phyloP scores from a whole-genome alignment of 2,329 filamentous ascomycete species.

The Leptoxyphium fumago region DNA sequence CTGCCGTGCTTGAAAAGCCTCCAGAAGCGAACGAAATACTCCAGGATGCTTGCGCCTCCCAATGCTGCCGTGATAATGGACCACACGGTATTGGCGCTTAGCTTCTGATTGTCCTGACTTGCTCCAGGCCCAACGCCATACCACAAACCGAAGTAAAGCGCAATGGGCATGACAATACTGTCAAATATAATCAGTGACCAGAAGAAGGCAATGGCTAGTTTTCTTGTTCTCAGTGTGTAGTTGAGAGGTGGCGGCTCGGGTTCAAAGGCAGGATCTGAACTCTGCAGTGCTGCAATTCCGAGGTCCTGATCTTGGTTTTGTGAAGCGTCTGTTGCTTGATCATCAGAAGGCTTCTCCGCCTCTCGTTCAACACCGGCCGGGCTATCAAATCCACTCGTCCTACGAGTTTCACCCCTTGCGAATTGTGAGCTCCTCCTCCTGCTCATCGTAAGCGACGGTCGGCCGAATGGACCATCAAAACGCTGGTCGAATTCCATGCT shows the following conservation, averaged over 20 bases:
- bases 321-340: background rate
- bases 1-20: conserved; percentile 37
- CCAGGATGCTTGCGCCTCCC: conserved; percentile 38
- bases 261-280: conserved; percentile 11
- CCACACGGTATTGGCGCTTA: conserved; percentile 38
- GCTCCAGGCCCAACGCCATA: conserved; percentile 29
- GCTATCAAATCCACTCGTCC: background rate
- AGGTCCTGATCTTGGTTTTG: background rate
- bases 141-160: conserved; percentile 46
- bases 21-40: conserved; percentile 36
- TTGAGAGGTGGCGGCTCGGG: conserved; percentile 37
- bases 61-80: conserved; percentile 39
- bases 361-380: background rate
- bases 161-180: conserved; percentile 42
- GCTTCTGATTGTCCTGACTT: conserved; percentile 10
- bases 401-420: background rate
- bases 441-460: background rate
- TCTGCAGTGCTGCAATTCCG: background rate
- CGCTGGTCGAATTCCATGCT: background rate
- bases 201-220: conserved; percentile 42
- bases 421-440: background rate
- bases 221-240: conserved; percentile 39
- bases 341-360: background rate
- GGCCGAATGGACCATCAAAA: background rate
- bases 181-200: conserved; percentile 46